Base-by-base conservation (phyloP, 257 asterid genomes). In the Gardenia jasminoides region DNA sequence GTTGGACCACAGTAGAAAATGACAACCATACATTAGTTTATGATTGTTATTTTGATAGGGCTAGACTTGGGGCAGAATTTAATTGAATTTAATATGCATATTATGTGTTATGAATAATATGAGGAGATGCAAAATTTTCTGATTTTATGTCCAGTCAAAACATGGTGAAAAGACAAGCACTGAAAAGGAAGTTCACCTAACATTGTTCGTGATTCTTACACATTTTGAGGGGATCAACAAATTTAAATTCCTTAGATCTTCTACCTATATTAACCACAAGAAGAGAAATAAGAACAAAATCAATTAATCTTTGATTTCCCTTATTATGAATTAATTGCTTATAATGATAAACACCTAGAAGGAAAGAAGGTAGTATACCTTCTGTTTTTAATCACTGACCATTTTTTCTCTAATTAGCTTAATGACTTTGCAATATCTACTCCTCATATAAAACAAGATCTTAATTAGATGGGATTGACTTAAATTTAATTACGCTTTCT, bases 11-110 rank as follows among this genome's bases (percentile, higher is more conserved):
- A 2, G 52, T 12, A 20, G 78, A 30, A 44, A 33, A 47, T 28
- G 82, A 62, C 82, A 72, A 47, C 46, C 65, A 71, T 75, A 44
- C 46, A 72, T 47, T 62, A 72, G 41, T 79, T 71, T 44, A 31
- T 43, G 46, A 44, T 20, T 59, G 74, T 70, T 24, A 70, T 69
- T 44, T 54, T 59, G 31, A 67, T 67, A 58, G 75, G 70, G 70
- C 26, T 39, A 28, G 48, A 10, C 26, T 46, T 33, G 31, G 72
- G 59, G n/a, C 41, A 44, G 36, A 44, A 46, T 61, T n/a, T n/a
- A n/a, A n/a, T n/a, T n/a, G n/a, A n/a, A n/a, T n/a, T 61, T 30
- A 59, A 61, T 47, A 58, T 26, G 61, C 28, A 3, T 7, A n/a
- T 26, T 30, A 19, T 70, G 33, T 13, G 15, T 76, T 26, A 0